phyloP scores from a whole-genome alignment of 23 red algal species.

The Chondrus crispus region DNA sequence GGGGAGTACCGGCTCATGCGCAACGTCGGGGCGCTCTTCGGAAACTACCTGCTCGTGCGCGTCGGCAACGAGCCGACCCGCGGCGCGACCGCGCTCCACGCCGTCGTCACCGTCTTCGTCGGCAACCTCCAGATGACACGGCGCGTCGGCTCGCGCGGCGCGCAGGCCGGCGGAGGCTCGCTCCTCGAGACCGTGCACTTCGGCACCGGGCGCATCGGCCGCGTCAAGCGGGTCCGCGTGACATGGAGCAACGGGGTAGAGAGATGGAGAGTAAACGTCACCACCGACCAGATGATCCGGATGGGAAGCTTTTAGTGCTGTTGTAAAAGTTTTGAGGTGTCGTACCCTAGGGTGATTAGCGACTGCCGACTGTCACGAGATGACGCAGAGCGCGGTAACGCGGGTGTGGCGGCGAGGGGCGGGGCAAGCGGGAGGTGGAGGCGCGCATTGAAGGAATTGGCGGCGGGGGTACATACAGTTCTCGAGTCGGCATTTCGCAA shows the following conservation, averaged over 20 bases:
- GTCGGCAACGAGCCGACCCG: slow-evolving; percentile 32
- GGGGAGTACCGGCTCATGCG: neutral
- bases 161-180: slow-evolving; percentile 13
- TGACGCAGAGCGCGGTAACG: too few relatives aligned
- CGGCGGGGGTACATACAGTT: too few relatives aligned
- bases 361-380: too few relatives aligned
- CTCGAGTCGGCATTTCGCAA: too few relatives aligned
- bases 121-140: slow-evolving; percentile 13
- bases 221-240: slow-evolving; percentile 5
- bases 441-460: too few relatives aligned
- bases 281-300: neutral
- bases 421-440: too few relatives aligned
- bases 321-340: too few relatives aligned
- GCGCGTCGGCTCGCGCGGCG: slow-evolving; percentile 44
- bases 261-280: neutral
- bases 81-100: slow-evolving; percentile 23
- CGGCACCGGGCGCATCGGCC: slow-evolving; percentile 16
- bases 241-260: slow-evolving; percentile 11
- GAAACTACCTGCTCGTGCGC: slow-evolving; percentile 44
- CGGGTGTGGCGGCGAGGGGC: too few relatives aligned
- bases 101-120: slow-evolving; percentile 19
- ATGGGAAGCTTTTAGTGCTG: too few relatives aligned
- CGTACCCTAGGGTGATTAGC: too few relatives aligned
- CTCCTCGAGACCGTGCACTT: slow-evolving; percentile 54
- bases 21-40: neutral